phyloP scores from a whole-genome alignment of 352 stramenopile genomes.

The Globisporangium rhizosaccharum region DNA sequence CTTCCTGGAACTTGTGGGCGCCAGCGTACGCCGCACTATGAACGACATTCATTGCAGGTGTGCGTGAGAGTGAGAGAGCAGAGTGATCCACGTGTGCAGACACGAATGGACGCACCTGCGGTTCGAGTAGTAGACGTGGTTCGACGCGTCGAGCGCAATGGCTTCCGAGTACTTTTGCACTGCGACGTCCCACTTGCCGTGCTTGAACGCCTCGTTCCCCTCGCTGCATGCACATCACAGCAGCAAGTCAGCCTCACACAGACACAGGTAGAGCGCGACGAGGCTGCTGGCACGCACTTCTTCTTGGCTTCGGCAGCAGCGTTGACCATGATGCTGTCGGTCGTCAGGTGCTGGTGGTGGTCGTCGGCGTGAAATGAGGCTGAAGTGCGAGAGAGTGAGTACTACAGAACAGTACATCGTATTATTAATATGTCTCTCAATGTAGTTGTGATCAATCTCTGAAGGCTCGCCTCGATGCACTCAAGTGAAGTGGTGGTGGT shows the following conservation, averaged over 20 bases:
- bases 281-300: slow-evolving; percentile 34
- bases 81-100: background rate
- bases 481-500: too few species aligned
- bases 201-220: slow-evolving; percentile 94
- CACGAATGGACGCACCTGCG: slow-evolving; percentile 37
- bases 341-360: background rate
- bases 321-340: slow-evolving; percentile 39
- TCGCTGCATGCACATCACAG: slow-evolving; percentile 39
- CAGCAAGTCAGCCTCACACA: background rate
- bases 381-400: too few species aligned
- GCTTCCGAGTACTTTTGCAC: slow-evolving; percentile 93
- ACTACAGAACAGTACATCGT: too few species aligned
- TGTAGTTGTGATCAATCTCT: too few species aligned
- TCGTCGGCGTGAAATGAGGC: slow-evolving; percentile 6
- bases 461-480: too few species aligned
- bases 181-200: slow-evolving; percentile 81
- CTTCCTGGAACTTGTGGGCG: slow-evolving; percentile 71
- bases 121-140: slow-evolving; percentile 95
- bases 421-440: too few species aligned
- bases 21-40: slow-evolving; percentile 65
- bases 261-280: background rate
- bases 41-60: background rate
- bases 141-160: slow-evolving; percentile 79
- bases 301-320: slow-evolving; percentile 78
- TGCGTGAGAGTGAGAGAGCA: background rate